A percentile compares a stretch with the other conserved stretches of the same genome.
phyloP scores from a whole-genome alignment of 23 red algal species.

The Pyropia haitanensis region DNA sequence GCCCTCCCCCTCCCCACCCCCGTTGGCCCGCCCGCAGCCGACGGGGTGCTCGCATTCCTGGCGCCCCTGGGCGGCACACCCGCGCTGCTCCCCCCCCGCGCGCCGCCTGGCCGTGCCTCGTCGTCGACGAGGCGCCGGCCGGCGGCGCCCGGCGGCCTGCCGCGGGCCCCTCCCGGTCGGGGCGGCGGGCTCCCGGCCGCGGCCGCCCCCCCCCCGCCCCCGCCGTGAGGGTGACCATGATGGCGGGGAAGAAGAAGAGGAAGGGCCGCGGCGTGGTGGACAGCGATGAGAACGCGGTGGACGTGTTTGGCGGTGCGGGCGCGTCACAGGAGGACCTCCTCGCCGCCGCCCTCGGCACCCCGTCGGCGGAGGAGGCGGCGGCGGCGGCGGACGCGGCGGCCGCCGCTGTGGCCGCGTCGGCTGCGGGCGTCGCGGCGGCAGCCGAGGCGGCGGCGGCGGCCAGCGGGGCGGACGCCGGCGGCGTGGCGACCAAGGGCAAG shows the following conservation, averaged over 20 bases:
- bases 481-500: background rate
- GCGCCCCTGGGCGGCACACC: no score
- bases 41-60: no score
- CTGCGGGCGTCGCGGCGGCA: slow-evolving; percentile 2
- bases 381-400: background rate
- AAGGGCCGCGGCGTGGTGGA: slow-evolving; percentile 23
- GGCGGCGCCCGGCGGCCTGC: no score
- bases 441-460: slow-evolving; percentile 8
- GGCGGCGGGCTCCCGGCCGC: no score
- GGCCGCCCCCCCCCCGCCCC: no score
- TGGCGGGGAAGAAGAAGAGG: slow-evolving; percentile 21
- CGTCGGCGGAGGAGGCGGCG: background rate
- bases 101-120: no score
- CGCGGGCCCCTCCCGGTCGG: no score
- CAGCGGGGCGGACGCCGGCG: background rate
- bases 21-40: no score
- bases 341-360: slow-evolving; percentile 22
- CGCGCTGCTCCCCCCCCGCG: no score
- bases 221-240: no score
- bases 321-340: slow-evolving; percentile 57
- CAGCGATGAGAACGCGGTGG: slow-evolving; percentile 56
- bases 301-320: slow-evolving; percentile 62
- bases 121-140: no score
- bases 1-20: no score
- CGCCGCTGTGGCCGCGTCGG: slow-evolving; percentile 29